Evolutionary conservation across 176 grass and related monocot species (phyloP), one percentile per base, ranked within the genome.

Genomic region (Alopecurus myosuroides): DNA sequence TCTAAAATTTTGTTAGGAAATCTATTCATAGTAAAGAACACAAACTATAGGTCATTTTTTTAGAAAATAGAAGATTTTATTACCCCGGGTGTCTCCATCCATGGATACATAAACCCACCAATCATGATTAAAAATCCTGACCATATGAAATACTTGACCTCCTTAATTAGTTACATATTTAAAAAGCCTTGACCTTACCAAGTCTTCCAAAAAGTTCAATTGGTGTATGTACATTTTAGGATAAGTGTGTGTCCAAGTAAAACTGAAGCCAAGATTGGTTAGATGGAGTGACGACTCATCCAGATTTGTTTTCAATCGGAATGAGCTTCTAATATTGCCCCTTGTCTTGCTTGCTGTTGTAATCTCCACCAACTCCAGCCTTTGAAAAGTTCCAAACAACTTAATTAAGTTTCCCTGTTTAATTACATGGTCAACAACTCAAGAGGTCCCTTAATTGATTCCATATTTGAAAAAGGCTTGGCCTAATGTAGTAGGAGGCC

Each of bases 401-500:
- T 34, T 53, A 73, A 44, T 71, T 70, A 73, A 44, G 8, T 70
- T 26, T 19, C 9, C 9, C 25, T 3, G 20, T 73, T 78, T 73
- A 40, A 17, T 71, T 71, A 78, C 86, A 40, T 22, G 12, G 70
- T 25, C 39, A 83, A 85, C 35, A 64, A 51, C 77, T 78, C 45
- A 11, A 44, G 8, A 46, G 31, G 3, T 6, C 41, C 63, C 7
- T 78, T 78, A 35, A 56, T 42, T 60, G 71, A 55, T 71, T 72
- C 48, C 14, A 81, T 36, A 84, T 77, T 34, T 11, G 13, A 64
- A 36, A 64, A 55, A 44, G 41, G 39, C 55, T 86, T 73, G 62
- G 74, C 61, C 69, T 85, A 85, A 85, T 65, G 39, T 65, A 60
- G 65, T 74, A 86, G 63, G 55, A 83, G 36, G 82, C 82, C 41